phyloP scores from a whole-genome alignment of 2,329 filamentous ascomycete species.

The Cytospora chrysosperma region DNA sequence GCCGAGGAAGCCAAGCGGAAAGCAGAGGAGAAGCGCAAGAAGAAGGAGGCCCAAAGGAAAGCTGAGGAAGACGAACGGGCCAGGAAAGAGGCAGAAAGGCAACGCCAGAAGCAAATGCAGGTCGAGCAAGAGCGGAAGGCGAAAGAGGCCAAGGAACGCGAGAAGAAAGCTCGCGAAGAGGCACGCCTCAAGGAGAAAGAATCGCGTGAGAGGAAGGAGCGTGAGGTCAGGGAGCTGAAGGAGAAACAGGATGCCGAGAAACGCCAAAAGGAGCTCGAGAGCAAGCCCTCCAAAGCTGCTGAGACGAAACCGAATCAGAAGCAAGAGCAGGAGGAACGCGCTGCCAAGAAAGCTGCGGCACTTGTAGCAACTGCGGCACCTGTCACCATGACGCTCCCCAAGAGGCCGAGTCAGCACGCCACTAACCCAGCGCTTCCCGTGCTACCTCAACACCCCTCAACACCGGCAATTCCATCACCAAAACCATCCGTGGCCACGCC shows the following conservation, averaged over 20 bases:
- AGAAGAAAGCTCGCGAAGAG: conserved; percentile 83
- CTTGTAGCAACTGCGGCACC: conserved; percentile 34
- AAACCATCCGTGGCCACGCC: conserved; percentile 78
- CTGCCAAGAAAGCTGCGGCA: conserved; percentile 41
- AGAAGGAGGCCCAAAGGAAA: conserved; percentile 86
- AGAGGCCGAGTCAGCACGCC: conserved; percentile 42
- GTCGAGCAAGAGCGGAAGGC: conserved; percentile 82
- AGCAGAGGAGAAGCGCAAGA: conserved; percentile 87
- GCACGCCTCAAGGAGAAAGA: conserved; percentile 78
- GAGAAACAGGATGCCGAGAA: conserved; percentile 59
- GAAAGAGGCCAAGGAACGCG: conserved; percentile 74
- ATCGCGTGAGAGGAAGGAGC: conserved; percentile 59
- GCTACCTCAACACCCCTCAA: conserved; percentile 58
- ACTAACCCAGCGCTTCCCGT: conserved; percentile 46
- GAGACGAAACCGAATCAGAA: conserved; percentile 41
- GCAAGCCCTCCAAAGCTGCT: conserved; percentile 40
- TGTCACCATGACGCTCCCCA: conserved; percentile 37
- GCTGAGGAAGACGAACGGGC: conserved; percentile 85
- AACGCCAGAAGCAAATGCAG: conserved; percentile 79
- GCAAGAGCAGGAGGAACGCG: conserved; percentile 45
- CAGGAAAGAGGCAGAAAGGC: conserved; percentile 81
- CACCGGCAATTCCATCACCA: conserved; percentile 67
- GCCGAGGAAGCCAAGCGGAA: conserved; percentile 77
- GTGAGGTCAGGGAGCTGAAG: conserved; percentile 54
- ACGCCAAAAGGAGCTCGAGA: conserved; percentile 57